Evolutionary conservation across 345 rosid genomes (phyloP), one percentile per base, ranked within the genome.

Genomic region (Corymbia maculata): DNA sequence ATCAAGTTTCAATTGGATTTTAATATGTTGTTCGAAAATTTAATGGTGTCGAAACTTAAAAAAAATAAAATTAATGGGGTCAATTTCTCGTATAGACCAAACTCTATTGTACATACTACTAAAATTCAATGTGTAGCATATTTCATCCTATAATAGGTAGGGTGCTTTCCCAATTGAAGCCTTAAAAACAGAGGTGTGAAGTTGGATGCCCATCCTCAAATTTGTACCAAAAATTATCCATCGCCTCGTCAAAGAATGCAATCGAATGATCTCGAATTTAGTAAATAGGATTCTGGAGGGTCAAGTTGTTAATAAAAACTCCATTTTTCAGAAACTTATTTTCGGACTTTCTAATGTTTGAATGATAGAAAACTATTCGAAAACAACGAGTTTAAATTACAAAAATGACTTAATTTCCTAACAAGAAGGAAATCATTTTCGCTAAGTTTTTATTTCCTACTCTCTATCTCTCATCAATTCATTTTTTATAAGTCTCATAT

Each of bases 161-260:
- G 79, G 6, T 32, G 47, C 24, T 32, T 32, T 13, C 22, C 45
- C 9, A 0, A 16, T 4, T 32, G 7, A 14, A 9, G 12, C 47
- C 45, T 9, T 32, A 9, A 4, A 70, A 32, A 36, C 0, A 24
- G 12, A 9, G 0, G 13, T 32, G 10, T 70, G 24, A 70, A 64
- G 70, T 64, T 64, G 8, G 28, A 64, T 13, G 9, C 1, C 32
- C 70, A 13, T 61, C 32, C 17, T 28, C 32, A 28, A 61, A 61
- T 61, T 28, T 61, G 9, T 6, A 28, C 32, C 2, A 3, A 61
- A 28, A 61, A 28, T 6, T 5, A 61, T 61, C 0, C 0, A 12
- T 11, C 0, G 0, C 30, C 17, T 64, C 0, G 2, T 3, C 0
- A n/a, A 16, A 64, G 1, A n/a, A 13, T 64, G 2, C 17, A n/a